Percentiles rank a stretch among this genome's conserved stretches.
Evolutionary conservation across 306 rosid genomes (phyloP).

Genomic region (Vigna trinervia): DNA sequence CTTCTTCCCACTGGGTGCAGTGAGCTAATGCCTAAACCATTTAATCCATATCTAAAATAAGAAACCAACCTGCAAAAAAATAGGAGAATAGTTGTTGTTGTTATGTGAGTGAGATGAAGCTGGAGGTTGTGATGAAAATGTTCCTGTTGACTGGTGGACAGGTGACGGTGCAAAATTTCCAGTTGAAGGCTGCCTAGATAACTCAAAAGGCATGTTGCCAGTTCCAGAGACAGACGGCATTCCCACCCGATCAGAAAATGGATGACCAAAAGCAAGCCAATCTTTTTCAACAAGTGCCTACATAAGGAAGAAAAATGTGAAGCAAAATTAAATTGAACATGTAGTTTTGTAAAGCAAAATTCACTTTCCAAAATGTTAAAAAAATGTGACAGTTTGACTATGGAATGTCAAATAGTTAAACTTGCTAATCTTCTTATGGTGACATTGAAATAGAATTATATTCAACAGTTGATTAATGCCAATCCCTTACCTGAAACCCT

Average conservation of each 20-base stretch:
- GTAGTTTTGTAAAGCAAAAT: not conserved
- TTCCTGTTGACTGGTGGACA: conserved; percentile 73
- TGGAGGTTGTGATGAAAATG: conserved; percentile 66
- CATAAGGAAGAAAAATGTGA: conserved; percentile 35
- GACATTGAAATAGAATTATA: conserved; percentile 23
- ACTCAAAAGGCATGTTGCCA: conserved; percentile 68
- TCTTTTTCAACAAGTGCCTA: conserved; percentile 98
- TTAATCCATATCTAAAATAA: not conserved
- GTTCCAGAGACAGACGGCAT: conserved; percentile 68
- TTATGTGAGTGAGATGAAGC: conserved; percentile 71
- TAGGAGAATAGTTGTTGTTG: conserved; percentile 83
- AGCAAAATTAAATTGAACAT: conserved; percentile 37
- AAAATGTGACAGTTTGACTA: conserved; percentile 18
- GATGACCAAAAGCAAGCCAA: conserved; percentile 99
- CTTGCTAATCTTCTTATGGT: not conserved
- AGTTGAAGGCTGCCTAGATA: conserved; percentile 80
- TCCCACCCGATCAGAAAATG: conserved; percentile 86
- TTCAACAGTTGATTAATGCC: conserved; percentile 32
- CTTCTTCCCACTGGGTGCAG: not conserved
- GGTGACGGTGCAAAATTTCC: conserved; percentile 70
- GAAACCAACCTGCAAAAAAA: conserved; percentile 86
- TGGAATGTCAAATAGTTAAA: conserved; percentile 14
- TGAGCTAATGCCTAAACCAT: not conserved
- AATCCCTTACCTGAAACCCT: conserved; percentile 88
- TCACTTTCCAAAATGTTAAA: conserved; percentile 30